These are phyloP conservation scores for Chlorella sp. DNA, from an alignment of 139 green algal species.

Conservation along the genomic window DNA sequence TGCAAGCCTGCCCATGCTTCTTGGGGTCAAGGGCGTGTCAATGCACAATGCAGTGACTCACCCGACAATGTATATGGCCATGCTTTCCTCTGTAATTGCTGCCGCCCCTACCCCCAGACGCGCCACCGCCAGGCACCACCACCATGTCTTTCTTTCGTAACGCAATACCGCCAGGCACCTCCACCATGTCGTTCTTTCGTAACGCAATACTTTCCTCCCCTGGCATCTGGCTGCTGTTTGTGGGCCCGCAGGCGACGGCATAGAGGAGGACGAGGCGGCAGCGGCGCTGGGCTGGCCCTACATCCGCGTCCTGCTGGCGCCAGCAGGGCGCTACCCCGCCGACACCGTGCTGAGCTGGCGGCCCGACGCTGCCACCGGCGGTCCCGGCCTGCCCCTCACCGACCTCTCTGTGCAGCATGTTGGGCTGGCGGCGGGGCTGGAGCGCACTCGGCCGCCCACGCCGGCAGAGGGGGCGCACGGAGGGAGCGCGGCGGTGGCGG, in stretches of 20 bases:
- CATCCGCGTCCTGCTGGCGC: constrained; percentile 30
- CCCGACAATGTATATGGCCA: no score
- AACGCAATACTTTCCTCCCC: no score
- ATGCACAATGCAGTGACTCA: no score
- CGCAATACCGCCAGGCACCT: no score
- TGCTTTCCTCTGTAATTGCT: no score
- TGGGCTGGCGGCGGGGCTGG: constrained; percentile 1
- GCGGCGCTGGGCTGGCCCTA: constrained; percentile 16
- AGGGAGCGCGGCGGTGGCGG: background rate
- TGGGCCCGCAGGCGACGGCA: constrained; percentile 37
- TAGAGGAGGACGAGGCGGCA: constrained; percentile 30
- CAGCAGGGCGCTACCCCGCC: constrained; percentile 10
- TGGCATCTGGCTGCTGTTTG: no score
- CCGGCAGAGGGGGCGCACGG: background rate
- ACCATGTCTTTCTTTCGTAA: no score
- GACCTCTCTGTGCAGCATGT: constrained; percentile 19
- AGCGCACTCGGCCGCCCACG: background rate
- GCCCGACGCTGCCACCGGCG: constrained; percentile 20
- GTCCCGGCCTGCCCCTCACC: constrained; percentile 9
- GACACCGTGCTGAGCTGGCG: background rate
- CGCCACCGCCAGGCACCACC: no score
- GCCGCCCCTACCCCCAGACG: no score
- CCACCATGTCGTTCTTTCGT: no score
- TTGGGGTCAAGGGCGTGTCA: no score
- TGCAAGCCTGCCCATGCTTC: no score